Conservation (phyloP, 2,329 filamentous ascomycete species). For the Albifimbria verrucaria region DNA sequence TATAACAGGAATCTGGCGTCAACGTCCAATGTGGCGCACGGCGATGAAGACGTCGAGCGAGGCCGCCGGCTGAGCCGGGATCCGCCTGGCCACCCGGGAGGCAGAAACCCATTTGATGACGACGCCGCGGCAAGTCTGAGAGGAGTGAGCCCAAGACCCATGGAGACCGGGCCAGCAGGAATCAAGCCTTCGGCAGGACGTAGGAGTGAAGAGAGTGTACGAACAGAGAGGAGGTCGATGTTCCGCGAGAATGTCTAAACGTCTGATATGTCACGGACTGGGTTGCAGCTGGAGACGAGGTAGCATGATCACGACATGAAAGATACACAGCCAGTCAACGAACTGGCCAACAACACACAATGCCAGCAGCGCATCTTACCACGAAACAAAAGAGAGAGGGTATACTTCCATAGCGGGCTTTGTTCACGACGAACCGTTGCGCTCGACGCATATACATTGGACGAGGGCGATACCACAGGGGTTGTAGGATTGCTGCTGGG, state of each 20-base stretch:
- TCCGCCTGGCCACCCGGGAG: conserved; percentile 29
- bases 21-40: conserved; percentile 25
- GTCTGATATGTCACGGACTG: too few species aligned
- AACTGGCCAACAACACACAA: too few species aligned
- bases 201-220: conserved; percentile 48
- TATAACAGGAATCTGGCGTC: conserved; percentile 49
- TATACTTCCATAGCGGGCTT: too few species aligned
- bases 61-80: conserved; percentile 42
- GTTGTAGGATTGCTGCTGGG: background rate
- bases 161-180: conserved; percentile 43
- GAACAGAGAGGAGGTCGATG: conserved; percentile 65
- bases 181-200: conserved; percentile 26
- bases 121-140: conserved; percentile 62
- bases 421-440: too few species aligned
- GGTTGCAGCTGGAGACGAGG: too few species aligned
- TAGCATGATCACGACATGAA: too few species aligned
- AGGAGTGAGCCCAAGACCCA: conserved; percentile 74
- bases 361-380: too few species aligned
- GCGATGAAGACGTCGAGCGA: conserved; percentile 28
- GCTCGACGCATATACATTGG: too few species aligned
- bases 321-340: too few species aligned
- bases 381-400: too few species aligned
- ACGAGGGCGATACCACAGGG: background rate
- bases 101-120: conserved; percentile 69
- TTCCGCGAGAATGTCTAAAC: conserved; percentile 67